Percentiles rank a stretch among this genome's conserved stretches.
These are phyloP conservation scores for Pseudogymnoascus sp. DNA, from an alignment of 2,329 filamentous ascomycete species.

Conservation along the genomic window DNA sequence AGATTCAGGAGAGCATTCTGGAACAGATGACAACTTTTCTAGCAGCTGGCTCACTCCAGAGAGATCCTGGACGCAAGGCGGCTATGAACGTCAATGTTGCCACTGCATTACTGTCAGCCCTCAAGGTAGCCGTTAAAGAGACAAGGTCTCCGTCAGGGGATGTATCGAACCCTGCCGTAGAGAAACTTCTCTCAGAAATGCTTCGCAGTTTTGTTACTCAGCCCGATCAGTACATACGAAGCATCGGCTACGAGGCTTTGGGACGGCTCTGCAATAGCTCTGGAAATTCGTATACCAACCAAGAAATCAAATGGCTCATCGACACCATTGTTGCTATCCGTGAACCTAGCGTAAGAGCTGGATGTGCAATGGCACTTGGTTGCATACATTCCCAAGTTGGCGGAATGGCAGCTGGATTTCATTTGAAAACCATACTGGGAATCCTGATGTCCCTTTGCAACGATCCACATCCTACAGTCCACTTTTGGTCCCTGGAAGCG, in stretches of 20 bases:
- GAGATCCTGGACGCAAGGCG: slow-evolving; percentile 80
- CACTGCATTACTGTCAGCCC: slow-evolving; percentile 67
- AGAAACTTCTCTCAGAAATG: slow-evolving; percentile 76
- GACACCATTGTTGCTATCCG: slow-evolving; percentile 92
- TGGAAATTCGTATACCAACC: slow-evolving; percentile 81
- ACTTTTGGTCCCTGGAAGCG: slow-evolving; percentile 93
- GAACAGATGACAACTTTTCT: slow-evolving; percentile 89
- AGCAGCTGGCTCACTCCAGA: slow-evolving; percentile 69
- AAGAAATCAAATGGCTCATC: slow-evolving; percentile 83
- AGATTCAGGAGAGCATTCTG: slow-evolving; percentile 90
- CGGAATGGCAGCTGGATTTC: slow-evolving; percentile 93
- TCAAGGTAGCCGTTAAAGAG: slow-evolving; percentile 80
- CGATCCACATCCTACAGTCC: slow-evolving; percentile 88
- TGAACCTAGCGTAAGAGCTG: slow-evolving; percentile 86
- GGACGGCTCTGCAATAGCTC: slow-evolving; percentile 70
- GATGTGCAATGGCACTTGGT: slow-evolving; percentile 87
- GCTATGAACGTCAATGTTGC: slow-evolving; percentile 89
- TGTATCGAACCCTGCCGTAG: slow-evolving; percentile 65
- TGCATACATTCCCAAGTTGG: slow-evolving; percentile 93
- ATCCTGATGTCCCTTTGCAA: slow-evolving; percentile 97
- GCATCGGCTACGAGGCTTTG: slow-evolving; percentile 75
- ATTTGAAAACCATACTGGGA: slow-evolving; percentile 93
- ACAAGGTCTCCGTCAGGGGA: slow-evolving; percentile 66
- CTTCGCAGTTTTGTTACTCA: slow-evolving; percentile 67
- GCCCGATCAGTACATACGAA: slow-evolving; percentile 77